Evolutionary conservation across 345 rosid species (phyloP).

Genomic region (Carallia brachiata): DNA sequence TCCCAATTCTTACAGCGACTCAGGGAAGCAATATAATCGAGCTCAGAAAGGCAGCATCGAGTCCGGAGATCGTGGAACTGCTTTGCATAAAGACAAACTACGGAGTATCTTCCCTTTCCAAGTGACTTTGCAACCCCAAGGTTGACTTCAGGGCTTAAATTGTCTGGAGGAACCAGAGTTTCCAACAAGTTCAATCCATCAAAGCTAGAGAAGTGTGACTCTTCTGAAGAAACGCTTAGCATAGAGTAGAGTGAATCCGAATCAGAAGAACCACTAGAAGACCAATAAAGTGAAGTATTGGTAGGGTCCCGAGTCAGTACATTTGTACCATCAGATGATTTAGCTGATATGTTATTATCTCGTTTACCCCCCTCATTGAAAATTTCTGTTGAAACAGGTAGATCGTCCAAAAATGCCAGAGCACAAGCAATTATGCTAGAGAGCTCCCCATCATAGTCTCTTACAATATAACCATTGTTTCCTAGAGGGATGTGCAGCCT

Average conservation of each 20-base stretch:
- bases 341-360: slow-evolving; percentile 27
- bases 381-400: slow-evolving; percentile 25
- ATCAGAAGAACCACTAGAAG: slow-evolving; percentile 56
- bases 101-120: slow-evolving; percentile 78
- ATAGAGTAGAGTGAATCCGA: slow-evolving; percentile 43
- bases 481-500: slow-evolving; percentile 73
- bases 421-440: slow-evolving; percentile 95
- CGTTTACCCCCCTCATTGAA: slow-evolving; percentile 30
- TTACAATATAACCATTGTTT: slow-evolving; percentile 52
- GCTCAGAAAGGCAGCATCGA: slow-evolving; percentile 69
- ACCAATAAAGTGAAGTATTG: slow-evolving; percentile 44
- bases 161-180: slow-evolving; percentile 50
- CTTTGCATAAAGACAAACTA: slow-evolving; percentile 64
- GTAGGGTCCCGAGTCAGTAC: slow-evolving; percentile 36
- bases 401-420: slow-evolving; percentile 52
- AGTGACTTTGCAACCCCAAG: slow-evolving; percentile 66
- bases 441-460: slow-evolving; percentile 87
- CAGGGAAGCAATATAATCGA: slow-evolving; percentile 78
- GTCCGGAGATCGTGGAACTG: slow-evolving; percentile 76
- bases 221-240: slow-evolving; percentile 45
- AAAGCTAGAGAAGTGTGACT: slow-evolving; percentile 60
- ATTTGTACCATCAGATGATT: slow-evolving; percentile 31
- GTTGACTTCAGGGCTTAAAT: slow-evolving; percentile 51
- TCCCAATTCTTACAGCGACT: slow-evolving; percentile 91
- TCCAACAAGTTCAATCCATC: slow-evolving; percentile 73